These are phyloP conservation scores for Ceratobasidium sp. DNA, from an alignment of 1,284 basidiomycete genomes.

Conservation along the genomic window DNA sequence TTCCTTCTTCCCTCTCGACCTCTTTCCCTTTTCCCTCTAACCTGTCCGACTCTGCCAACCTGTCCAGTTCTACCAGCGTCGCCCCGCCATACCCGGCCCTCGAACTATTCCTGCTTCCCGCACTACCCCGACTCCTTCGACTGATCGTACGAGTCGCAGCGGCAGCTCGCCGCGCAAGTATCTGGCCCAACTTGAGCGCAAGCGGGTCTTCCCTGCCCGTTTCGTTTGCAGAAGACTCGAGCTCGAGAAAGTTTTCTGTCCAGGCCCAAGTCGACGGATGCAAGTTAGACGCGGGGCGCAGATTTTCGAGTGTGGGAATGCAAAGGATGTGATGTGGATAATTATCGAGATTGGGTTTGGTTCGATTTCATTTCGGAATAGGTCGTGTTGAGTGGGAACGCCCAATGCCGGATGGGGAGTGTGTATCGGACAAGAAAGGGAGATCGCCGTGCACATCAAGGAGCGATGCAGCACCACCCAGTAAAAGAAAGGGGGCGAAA, in stretches of 20 bases:
- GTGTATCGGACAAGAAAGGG: neutral
- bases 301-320: slow-evolving; percentile 14
- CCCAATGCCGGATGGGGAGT: neutral
- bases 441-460: slow-evolving; percentile 2
- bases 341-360: neutral
- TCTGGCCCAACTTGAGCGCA: slow-evolving; percentile 28
- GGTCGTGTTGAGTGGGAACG: no score
- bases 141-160: slow-evolving; percentile 16
- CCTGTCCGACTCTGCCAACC: neutral
- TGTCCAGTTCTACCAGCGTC: neutral
- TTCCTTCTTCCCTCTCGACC: neutral
- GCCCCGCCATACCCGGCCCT: neutral
- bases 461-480: neutral
- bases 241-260: slow-evolving; percentile 32
- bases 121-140: neutral
- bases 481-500: neutral
- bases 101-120: neutral
- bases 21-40: neutral
- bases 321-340: neutral
- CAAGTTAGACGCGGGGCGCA: no score
- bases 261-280: neutral
- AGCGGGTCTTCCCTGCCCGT: slow-evolving; percentile 10
- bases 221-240: slow-evolving; percentile 27
- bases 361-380: no score
- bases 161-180: slow-evolving; percentile 15